Evolutionary conservation across 108 stramenopile genomes (phyloP), one percentile per base, ranked within the genome.

Genomic region (Nannochloropsis salina): DNA sequence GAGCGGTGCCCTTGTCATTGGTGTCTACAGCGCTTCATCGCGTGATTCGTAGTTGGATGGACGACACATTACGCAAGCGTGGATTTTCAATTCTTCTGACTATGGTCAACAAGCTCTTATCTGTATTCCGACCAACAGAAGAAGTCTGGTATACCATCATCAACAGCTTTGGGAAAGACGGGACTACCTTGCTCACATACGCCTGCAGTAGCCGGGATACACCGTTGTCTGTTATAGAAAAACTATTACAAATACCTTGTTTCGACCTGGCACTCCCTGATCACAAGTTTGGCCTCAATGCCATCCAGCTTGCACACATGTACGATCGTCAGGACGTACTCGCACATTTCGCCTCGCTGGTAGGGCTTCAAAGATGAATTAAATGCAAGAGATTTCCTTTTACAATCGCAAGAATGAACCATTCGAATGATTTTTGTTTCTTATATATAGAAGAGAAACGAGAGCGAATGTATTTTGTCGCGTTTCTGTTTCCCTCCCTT

Each of bases 1-100:
- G 61, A n/a, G 61, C 61, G 20, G 61, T 74, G 61, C 61, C 61
- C 61, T 74, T 74, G 61, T n/a, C 61, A n/a, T n/a, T 74, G 61
- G 61, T 74, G n/a, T 15, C 61, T n/a, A 74, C 61, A 1, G 61
- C 61, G 20, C 61, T 74, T 74, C 61, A 74, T n/a, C 61, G 61
- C 20, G 61, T 74, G 1, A 74, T 74, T 74, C 61, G 61, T 1
- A 74, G 61, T n/a, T 74, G 61, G 61, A 15, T 74, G 4, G 6
- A 74, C 61, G n/a, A 74, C n/a, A 15, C 20, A 15, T 74, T 74
- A n/a, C 61, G 61, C 61, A 74, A 3, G 61, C 61, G n/a, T n/a
- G 61, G 61, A 15, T 74, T 74, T 74, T n/a, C 61, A n/a, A n/a
- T 3, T 15, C 15, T 74, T n/a, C 61, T 74, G 61, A n/a, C 61